Evolutionary conservation across 768 basidiomycete genomes (phyloP).

Genomic region (Pisolithus orientalis): DNA sequence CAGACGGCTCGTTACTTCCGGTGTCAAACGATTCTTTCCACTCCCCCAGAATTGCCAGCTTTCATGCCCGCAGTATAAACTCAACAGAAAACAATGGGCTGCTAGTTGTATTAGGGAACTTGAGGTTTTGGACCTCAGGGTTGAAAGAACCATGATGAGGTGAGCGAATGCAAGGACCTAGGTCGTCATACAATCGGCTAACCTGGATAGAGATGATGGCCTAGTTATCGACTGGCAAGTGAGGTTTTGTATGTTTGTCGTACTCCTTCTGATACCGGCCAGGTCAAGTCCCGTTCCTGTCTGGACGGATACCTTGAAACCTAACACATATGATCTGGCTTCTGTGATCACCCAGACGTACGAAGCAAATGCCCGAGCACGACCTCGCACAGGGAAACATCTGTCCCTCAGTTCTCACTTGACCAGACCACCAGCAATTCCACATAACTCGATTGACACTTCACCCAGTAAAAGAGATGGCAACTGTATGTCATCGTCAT

Average conservation of each 20-base stretch:
- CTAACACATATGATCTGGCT: constrained; percentile 21
- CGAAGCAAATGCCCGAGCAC: constrained; percentile 17
- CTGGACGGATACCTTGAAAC: constrained; percentile 26
- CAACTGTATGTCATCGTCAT: not conserved
- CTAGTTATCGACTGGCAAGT: constrained; percentile 25
- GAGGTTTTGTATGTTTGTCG: not conserved
- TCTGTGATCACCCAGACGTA: constrained; percentile 20
- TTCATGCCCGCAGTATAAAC: constrained; percentile 12
- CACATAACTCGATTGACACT: not conserved
- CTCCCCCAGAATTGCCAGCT: constrained; percentile 21
- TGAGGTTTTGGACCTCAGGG: constrained; percentile 13
- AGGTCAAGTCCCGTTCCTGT: constrained; percentile 27
- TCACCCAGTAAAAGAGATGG: not conserved
- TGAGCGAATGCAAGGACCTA: constrained; percentile 8
- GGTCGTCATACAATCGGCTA: not conserved
- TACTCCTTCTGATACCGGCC: not conserved
- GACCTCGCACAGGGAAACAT: not conserved
- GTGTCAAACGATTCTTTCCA: constrained; percentile 23
- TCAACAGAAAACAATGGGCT: constrained; percentile 18
- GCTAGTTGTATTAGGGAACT: constrained; percentile 13
- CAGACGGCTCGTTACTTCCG: constrained; percentile 19
- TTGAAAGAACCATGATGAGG: constrained; percentile 23
- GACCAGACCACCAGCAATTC: not conserved
- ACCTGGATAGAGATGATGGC: constrained; percentile 21
- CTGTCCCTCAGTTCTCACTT: not conserved